Evolutionary conservation across 345 rosid species (phyloP).

Genomic region (Aurinia saxatilis): DNA sequence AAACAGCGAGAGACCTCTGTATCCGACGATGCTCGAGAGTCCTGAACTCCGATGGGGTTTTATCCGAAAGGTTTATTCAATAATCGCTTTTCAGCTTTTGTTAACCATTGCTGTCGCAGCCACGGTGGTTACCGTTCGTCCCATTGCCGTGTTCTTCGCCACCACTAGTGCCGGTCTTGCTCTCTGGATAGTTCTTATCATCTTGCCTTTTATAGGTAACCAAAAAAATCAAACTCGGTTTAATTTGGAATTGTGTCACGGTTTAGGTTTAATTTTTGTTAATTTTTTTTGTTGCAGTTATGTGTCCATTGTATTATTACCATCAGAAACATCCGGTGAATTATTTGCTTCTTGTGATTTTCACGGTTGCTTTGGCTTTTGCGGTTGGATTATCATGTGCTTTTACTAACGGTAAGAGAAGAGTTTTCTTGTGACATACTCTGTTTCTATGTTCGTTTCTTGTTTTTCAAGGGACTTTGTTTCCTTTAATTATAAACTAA

Average conservation of each 20-base stretch:
- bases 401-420: slow-evolving; percentile 53
- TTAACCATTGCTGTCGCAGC: slow-evolving; percentile 70
- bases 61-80: slow-evolving; percentile 68
- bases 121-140: slow-evolving; percentile 53
- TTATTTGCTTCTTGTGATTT: slow-evolving; percentile 61
- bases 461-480: slow-evolving; percentile 2
- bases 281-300: slow-evolving; percentile 29
- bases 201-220: slow-evolving; percentile 58
- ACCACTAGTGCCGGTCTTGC: slow-evolving; percentile 59
- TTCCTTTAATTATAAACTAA: background rate
- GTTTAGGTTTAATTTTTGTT: background rate
- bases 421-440: slow-evolving; percentile 11
- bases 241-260: background rate
- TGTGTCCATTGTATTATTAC: slow-evolving; percentile 73
- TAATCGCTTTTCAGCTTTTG: slow-evolving; percentile 57
- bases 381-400: slow-evolving; percentile 77
- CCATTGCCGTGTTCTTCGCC: slow-evolving; percentile 55
- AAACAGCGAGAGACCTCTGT: slow-evolving; percentile 48
- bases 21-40: slow-evolving; percentile 75
- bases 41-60: slow-evolving; percentile 87
- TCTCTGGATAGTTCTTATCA: slow-evolving; percentile 59
- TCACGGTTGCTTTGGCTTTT: slow-evolving; percentile 57
- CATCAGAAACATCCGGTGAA: slow-evolving; percentile 86
- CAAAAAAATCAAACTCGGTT: background rate
- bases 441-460: slow-evolving; percentile 11